These are phyloP conservation scores for Bolboschoenus planiculmis DNA, from an alignment of 176 grass and related monocot genomes.

Conservation along the genomic window DNA sequence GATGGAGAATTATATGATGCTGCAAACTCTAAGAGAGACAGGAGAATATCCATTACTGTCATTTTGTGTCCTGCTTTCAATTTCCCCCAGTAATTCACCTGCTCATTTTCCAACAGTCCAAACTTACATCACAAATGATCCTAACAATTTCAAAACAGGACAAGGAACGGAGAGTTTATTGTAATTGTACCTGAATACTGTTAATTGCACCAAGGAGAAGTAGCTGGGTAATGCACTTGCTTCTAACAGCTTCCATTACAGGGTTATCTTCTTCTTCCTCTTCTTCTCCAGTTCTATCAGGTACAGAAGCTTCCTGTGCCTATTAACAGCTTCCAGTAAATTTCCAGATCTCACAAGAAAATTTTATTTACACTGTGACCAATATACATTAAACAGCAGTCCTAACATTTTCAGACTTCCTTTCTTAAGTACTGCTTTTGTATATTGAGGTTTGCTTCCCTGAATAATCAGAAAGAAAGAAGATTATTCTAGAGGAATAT, in stretches of 20 bases:
- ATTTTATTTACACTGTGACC: neutral
- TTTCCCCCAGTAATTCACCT: constrained; percentile 90
- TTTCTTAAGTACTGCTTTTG: neutral
- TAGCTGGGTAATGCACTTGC: constrained; percentile 96
- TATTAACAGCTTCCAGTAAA: constrained; percentile 34
- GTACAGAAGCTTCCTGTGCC: constrained; percentile 46
- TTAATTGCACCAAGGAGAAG: constrained; percentile 84
- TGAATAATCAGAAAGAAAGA: neutral
- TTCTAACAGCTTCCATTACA: constrained; percentile 88
- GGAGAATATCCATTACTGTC: constrained; percentile 84
- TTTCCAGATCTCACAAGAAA: constrained; percentile 22
- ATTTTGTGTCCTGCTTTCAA: constrained; percentile 65
- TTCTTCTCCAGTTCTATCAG: constrained; percentile 52
- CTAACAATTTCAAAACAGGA: neutral
- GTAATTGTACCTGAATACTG: constrained; percentile 71
- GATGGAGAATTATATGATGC: constrained; percentile 92
- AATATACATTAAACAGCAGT: neutral
- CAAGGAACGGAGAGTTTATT: neutral
- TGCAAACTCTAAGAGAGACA: constrained; percentile 95
- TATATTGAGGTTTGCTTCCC: constrained; percentile 6
- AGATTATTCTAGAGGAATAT: constrained; percentile 11
- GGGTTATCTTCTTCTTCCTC: constrained; percentile 63
- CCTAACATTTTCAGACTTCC: neutral
- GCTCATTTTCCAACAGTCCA: constrained; percentile 28
- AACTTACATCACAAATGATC: neutral